These are phyloP conservation scores for Axilococcus clingmanii DNA, from an alignment of 139 green algal species.

Conservation along the genomic window DNA sequence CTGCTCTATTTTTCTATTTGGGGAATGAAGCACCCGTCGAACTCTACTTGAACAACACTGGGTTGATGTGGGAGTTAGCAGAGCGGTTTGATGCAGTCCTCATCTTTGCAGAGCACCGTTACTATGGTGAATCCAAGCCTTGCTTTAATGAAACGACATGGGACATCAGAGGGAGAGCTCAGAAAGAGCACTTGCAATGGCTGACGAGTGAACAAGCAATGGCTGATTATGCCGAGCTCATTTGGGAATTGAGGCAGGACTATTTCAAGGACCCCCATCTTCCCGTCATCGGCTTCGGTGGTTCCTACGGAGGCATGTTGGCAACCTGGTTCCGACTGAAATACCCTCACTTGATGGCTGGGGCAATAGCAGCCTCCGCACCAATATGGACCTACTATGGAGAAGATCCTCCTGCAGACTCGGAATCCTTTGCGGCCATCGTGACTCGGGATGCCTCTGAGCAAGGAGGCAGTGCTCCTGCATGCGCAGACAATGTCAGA, in stretches of 20 bases:
- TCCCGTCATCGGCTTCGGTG: constrained; percentile 69
- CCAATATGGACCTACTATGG: constrained; percentile 84
- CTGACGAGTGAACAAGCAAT: constrained; percentile 54
- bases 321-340: constrained; percentile 56
- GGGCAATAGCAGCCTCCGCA: constrained; percentile 77
- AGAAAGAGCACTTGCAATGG: constrained; percentile 32
- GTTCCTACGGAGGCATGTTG: constrained; percentile 71
- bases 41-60: constrained; percentile 44
- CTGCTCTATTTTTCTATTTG: constrained; percentile 79
- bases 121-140: constrained; percentile 30
- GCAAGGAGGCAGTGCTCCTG: constrained; percentile 11
- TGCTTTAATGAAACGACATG: constrained; percentile 4
- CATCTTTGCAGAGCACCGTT: constrained; percentile 46
- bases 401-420: constrained; percentile 30
- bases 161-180: not conserved
- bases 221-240: constrained; percentile 61
- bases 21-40: constrained; percentile 83
- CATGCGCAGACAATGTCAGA: constrained; percentile 13
- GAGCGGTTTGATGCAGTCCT: constrained; percentile 26
- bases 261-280: constrained; percentile 15
- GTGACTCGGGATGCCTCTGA: constrained; percentile 39
- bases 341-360: constrained; percentile 64
- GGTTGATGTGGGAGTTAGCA: constrained; percentile 58
- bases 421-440: constrained; percentile 29
- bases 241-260: constrained; percentile 34